phyloP scores from a whole-genome alignment of 2,329 filamentous ascomycete genomes.

The Tolypocladium pustulatum region DNA sequence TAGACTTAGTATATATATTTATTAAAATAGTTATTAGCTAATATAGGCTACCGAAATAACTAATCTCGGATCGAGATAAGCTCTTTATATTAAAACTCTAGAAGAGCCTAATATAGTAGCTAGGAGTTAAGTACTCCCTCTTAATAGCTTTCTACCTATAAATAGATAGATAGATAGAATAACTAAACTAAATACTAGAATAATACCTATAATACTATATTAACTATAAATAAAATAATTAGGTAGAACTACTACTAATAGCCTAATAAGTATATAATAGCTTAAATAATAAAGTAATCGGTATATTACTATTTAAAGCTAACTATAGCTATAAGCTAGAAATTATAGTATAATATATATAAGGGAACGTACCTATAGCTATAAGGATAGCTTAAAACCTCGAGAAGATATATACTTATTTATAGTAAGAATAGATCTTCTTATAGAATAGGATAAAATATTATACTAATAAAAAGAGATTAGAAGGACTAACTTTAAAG shows the following conservation, averaged over 20 bases:
- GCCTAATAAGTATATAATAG: background rate
- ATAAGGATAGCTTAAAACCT: background rate
- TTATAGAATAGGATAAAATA: background rate
- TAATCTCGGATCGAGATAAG: background rate
- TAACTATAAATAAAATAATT: background rate
- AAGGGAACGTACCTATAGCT: background rate
- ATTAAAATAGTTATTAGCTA: background rate
- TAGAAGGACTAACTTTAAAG: background rate
- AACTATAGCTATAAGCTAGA: background rate
- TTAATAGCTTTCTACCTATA: background rate
- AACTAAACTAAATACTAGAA: background rate
- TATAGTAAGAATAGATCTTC: background rate
- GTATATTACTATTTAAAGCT: background rate
- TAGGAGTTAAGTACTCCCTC: background rate
- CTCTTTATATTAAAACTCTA: background rate
- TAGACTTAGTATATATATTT: background rate
- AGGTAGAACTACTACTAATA: background rate
- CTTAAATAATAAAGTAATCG: background rate
- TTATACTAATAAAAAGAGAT: background rate
- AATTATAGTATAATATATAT: background rate
- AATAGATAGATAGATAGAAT: background rate
- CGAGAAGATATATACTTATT: background rate
- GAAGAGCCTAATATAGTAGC: background rate
- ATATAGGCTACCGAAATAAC: background rate
- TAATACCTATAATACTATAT: background rate